Evolutionary conservation across 208 protist species (phyloP), one percentile per base, ranked within the genome.

Genomic region (Phytomonas sp.): DNA sequence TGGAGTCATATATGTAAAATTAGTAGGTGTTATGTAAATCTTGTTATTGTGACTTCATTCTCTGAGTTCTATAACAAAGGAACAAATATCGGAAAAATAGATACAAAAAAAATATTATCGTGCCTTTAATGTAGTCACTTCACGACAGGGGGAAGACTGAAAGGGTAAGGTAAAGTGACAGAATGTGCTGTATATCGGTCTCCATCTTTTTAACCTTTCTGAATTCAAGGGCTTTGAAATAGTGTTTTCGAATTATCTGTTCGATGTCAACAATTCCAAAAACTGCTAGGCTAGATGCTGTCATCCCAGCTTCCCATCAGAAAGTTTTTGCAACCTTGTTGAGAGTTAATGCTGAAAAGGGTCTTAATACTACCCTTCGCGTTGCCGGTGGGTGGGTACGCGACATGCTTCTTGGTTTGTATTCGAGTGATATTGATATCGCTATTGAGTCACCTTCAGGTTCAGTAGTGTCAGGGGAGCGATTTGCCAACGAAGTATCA

Each of bases 371-470:
- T 19, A 89, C 79, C 26, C 79, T 98, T 33, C 89, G 95, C 16
- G 93, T 97, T 4, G 94, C 95, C 42, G 95, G 98, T 36, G 99
- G 99, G 16, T 99, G 99, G 98, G 98, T 99, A 23, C 86, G 99
- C 12, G 98, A 99, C 80, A 80, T 87, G 77, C 29, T 99, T 32
- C 76, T 99, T 0, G 86, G 88, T 11, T 37, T 87, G 4, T 77
- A 92, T 29, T 97, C 89, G 23, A 75, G 98, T 68, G 98, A 99
- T 73, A 98, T 99, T 69, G 99, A 99, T 77, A 97, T 99, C 63
- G 94, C 98, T 11, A 85, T 99, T 42, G 97, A 99, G 60, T 84
- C 84, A 0, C 63, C 73, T 26, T 60, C 59, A 32, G 0, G 12
- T 71, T 45, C 72, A 45, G 29, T 6, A 62, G 79, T 97, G 3